Evolutionary conservation across 805 yeast species (phyloP).

Genomic region (Blastobotrys americana): DNA sequence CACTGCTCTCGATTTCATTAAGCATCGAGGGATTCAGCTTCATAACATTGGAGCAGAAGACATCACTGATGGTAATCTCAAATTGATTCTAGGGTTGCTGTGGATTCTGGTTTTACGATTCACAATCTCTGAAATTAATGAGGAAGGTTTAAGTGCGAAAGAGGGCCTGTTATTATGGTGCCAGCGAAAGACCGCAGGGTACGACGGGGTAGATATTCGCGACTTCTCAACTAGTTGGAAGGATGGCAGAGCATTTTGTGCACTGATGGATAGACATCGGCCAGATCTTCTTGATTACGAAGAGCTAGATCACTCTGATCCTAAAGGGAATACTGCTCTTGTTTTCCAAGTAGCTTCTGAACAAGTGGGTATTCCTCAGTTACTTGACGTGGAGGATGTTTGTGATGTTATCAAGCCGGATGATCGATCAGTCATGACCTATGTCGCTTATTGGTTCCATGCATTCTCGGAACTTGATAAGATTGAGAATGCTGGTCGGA

Average conservation of each 20-base stretch:
- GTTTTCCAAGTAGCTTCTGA: constrained; percentile 41
- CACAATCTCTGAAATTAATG: constrained; percentile 34
- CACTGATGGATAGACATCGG: constrained; percentile 37
- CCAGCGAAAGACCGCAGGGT: constrained; percentile 37
- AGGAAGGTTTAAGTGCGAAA: constrained; percentile 35
- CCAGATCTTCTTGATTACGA: constrained; percentile 37
- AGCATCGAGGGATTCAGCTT: constrained; percentile 31
- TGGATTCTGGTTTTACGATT: constrained; percentile 48
- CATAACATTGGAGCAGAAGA: constrained; percentile 59
- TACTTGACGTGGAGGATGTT: constrained; percentile 52
- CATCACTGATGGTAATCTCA: constrained; percentile 89
- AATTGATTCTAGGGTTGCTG: constrained; percentile 79
- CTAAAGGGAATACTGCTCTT: constrained; percentile 29
- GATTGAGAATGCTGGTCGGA: constrained; percentile 34
- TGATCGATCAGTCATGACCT: constrained; percentile 53
- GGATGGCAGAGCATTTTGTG: constrained; percentile 42
- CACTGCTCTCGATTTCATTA: constrained; percentile 32
- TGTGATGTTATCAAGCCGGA: constrained; percentile 42
- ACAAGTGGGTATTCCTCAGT: constrained; percentile 42
- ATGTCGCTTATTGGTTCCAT: constrained; percentile 53
- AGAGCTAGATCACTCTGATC: constrained; percentile 25
- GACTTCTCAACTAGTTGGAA: constrained; percentile 55
- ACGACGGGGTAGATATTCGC: constrained; percentile 33
- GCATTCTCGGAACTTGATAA: constrained; percentile 34
- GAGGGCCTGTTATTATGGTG: constrained; percentile 49